Base-by-base conservation (phyloP, 164 flowering plant genomes). In the Echeveria elegans region DNA sequence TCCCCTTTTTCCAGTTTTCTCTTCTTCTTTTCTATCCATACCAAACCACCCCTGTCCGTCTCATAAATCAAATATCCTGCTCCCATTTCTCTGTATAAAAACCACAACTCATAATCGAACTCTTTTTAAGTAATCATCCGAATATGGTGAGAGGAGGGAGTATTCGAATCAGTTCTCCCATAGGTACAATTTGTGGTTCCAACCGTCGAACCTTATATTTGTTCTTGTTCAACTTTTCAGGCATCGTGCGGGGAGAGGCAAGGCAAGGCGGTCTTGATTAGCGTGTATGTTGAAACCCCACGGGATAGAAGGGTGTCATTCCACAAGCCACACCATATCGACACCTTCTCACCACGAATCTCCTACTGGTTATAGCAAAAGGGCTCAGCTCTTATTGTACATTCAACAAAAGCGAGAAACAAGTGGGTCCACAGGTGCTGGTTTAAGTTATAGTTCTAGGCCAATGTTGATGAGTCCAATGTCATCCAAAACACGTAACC, bases 311-410 rank as follows among this genome's bases (percentile, higher is more conserved):
- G 73, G 47, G 9, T 28, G 32, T 41, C 69, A 28, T 37, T 72
- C 59, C 32, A 68, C 53, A 68, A 74, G 12, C 66, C 61, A 18
- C 64, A 65, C 63, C 64, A 63, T 1, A 61, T 37, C 67, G 15
- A 43, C 47, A 31, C 56, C 61, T 43, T n/a, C n/a, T 73, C 68
- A 24, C 72, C 72, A 43, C 41, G 61, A 2, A 15, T 26, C 32
- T 56, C 62, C 43, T 52, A 74, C 68, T n/a, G n/a, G n/a, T 28
- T 72, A 75, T 40, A 69, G 80, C 66, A 82, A 87, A 65, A 82
- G 74, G 70, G 82, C 87, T 7, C 81, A 81, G 65, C 86, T 87
- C 70, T 86, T 87, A 56, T 70, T 37, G 50, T 85, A 85, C 64
- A 71, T 83, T 0, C 84, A 69, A 30, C 62, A 71, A 38, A 80